phyloP scores from a whole-genome alignment of 345 rosid genomes.

The Barbarea vulgaris region DNA sequence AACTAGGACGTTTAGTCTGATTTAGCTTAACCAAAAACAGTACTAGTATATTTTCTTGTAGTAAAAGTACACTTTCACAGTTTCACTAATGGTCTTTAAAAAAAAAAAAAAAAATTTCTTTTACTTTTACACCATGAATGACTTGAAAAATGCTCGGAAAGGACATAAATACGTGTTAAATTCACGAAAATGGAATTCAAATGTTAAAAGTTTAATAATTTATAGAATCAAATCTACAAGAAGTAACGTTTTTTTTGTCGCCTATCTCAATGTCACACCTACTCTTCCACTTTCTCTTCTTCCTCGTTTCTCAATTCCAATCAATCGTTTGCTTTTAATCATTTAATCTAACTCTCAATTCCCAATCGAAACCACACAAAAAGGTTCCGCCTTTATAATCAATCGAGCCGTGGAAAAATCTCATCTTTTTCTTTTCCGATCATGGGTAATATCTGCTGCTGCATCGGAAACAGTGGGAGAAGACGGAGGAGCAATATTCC shows the following conservation, averaged over 20 bases:
- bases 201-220: too few relatives aligned
- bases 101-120: too few relatives aligned
- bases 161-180: too few relatives aligned
- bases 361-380: not conserved
- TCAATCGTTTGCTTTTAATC: not conserved
- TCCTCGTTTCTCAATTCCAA: not conserved
- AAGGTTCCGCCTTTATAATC: not conserved
- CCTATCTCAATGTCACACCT: not conserved
- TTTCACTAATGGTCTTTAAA: too few relatives aligned
- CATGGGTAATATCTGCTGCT: slow-evolving; percentile 70
- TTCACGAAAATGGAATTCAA: too few relatives aligned
- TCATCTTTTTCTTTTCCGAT: not conserved
- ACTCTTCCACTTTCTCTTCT: not conserved
- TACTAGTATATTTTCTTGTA: too few relatives aligned
- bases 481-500: slow-evolving; percentile 43
- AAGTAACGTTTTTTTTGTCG: not conserved
- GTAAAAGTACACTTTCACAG: too few relatives aligned
- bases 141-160: too few relatives aligned
- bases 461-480: slow-evolving; percentile 36
- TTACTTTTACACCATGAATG: too few relatives aligned
- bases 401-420: not conserved
- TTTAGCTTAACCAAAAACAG: not conserved
- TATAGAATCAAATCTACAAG: too few relatives aligned
- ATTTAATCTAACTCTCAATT: not conserved
- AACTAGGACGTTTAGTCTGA: not conserved